phyloP scores from a whole-genome alignment of 345 rosid genomes.

The Gynandropsis gynandra region DNA sequence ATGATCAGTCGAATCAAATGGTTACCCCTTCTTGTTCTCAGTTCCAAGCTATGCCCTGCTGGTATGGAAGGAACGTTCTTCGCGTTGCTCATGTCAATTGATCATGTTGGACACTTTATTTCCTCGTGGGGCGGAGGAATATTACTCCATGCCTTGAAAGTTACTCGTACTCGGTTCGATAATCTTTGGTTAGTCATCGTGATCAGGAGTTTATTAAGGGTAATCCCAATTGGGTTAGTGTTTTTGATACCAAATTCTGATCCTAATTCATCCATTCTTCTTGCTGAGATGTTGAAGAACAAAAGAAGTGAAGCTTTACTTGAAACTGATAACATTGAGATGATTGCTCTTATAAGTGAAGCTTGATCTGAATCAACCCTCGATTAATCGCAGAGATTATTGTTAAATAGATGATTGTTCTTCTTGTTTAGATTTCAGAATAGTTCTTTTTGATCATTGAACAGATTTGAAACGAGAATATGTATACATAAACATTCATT shows the following conservation, averaged over 20 bases:
- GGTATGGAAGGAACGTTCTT: constrained; percentile 79
- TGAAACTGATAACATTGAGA: constrained; percentile 38
- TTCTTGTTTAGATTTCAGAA: too few relatives aligned
- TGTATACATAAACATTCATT: too few relatives aligned
- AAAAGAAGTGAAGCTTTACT: constrained; percentile 28
- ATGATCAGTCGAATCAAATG: constrained; percentile 57
- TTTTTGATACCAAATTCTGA: constrained; percentile 54
- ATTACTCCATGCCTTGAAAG: constrained; percentile 41
- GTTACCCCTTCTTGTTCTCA: constrained; percentile 69
- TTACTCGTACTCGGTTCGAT: constrained; percentile 53
- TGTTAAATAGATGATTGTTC: too few relatives aligned
- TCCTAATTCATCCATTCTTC: constrained; percentile 43
- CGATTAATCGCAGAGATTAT: background rate
- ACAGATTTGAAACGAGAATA: too few relatives aligned
- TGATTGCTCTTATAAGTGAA: constrained; percentile 37
- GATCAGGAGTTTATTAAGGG: constrained; percentile 49
- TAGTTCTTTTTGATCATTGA: too few relatives aligned
- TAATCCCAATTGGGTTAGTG: constrained; percentile 47
- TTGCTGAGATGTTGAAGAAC: constrained; percentile 38
- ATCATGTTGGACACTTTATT: constrained; percentile 45
- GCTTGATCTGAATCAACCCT: constrained; percentile 23
- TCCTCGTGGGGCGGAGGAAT: constrained; percentile 66
- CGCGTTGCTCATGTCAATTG: constrained; percentile 71
- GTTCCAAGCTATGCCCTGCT: constrained; percentile 68
- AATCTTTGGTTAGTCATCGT: constrained; percentile 65